Evolutionary conservation across 2,329 filamentous ascomycete genomes (phyloP).

Genomic region (Beauveria sp.): DNA sequence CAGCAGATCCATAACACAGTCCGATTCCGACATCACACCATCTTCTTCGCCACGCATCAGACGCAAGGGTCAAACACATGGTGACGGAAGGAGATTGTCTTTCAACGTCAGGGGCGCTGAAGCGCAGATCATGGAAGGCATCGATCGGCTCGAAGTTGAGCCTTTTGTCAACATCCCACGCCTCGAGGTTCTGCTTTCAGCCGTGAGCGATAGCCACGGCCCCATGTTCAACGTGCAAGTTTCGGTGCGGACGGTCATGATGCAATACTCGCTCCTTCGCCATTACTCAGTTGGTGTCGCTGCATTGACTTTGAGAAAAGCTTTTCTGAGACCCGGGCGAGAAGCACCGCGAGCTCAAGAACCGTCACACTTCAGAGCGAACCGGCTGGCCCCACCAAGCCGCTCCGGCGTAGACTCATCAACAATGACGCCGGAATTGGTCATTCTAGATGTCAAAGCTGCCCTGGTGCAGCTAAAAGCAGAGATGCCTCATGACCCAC

Average conservation of each 20-base stretch:
- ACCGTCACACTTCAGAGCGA: conserved; percentile 21
- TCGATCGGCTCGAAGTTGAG: conserved; percentile 75
- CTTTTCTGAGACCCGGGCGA: conserved; percentile 50
- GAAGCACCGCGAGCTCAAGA: conserved; percentile 29
- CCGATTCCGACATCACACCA: conserved; percentile 54
- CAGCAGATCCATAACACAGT: conserved; percentile 61
- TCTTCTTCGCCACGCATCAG: conserved; percentile 31
- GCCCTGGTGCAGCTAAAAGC: conserved; percentile 81
- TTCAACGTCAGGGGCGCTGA: conserved; percentile 79
- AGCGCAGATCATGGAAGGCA: conserved; percentile 81
- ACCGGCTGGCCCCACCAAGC: conserved; percentile 31
- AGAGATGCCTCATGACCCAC: conserved; percentile 80
- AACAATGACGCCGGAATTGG: conserved; percentile 49
- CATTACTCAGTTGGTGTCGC: conserved; percentile 88
- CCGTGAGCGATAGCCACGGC: conserved; percentile 77
- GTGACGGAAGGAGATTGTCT: conserved; percentile 74
- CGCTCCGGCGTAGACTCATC: conserved; percentile 25
- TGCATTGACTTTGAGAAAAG: conserved; percentile 62
- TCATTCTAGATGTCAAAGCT: conserved; percentile 76
- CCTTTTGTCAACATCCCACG: conserved; percentile 80
- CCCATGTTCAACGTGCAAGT: conserved; percentile 83
- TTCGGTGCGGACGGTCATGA: conserved; percentile 65
- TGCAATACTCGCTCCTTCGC: conserved; percentile 89
- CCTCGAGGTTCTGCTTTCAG: conserved; percentile 80
- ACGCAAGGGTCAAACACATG: conserved; percentile 47